A percentile compares a stretch with the other conserved stretches of the same genome.
Evolutionary conservation across 495 filamentous ascomycete genomes (phyloP).

Genomic region (Penicillium manginii): DNA sequence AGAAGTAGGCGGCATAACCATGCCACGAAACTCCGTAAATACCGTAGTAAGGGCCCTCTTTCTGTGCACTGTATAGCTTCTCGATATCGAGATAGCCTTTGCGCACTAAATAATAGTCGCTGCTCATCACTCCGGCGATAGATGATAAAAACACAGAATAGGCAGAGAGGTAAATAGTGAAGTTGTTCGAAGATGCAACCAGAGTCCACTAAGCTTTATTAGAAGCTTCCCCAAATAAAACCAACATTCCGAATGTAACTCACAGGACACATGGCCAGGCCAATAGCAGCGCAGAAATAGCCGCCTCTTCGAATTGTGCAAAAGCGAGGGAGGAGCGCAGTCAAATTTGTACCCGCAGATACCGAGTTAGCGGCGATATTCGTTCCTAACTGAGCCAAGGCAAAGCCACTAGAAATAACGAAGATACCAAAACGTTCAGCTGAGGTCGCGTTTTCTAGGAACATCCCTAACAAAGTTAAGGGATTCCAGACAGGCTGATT

Average conservation of each 20-base stretch:
- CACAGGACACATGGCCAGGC: constrained; percentile 80
- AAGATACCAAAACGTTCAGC: constrained; percentile 83
- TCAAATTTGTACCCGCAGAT: constrained; percentile 89
- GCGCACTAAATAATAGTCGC: constrained; percentile 86
- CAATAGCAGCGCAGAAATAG: constrained; percentile 80
- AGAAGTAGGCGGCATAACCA: constrained; percentile 80
- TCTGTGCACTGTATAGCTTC: constrained; percentile 73
- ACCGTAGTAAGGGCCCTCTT: constrained; percentile 69
- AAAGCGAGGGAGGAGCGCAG: constrained; percentile 79
- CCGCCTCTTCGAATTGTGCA: constrained; percentile 86
- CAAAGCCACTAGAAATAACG: constrained; percentile 77
- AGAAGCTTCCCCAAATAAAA: background rate
- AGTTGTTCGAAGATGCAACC: constrained; percentile 73
- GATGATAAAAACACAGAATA: constrained; percentile 91
- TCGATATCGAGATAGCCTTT: constrained; percentile 76
- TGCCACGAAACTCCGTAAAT: constrained; percentile 75
- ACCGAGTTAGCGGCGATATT: constrained; percentile 92
- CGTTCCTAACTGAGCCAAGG: constrained; percentile 86
- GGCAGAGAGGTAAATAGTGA: constrained; percentile 85
- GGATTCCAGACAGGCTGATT: constrained; percentile 82
- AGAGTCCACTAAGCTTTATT: constrained; percentile 62
- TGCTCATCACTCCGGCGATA: constrained; percentile 86
- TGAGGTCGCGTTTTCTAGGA: constrained; percentile 70
- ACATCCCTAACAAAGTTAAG: constrained; percentile 68
- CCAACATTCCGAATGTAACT: constrained; percentile 1